Percentiles rank a stretch among this genome's conserved stretches.
Evolutionary conservation across 257 asterid species (phyloP).

Genomic region (Solanum sparsipilum): DNA sequence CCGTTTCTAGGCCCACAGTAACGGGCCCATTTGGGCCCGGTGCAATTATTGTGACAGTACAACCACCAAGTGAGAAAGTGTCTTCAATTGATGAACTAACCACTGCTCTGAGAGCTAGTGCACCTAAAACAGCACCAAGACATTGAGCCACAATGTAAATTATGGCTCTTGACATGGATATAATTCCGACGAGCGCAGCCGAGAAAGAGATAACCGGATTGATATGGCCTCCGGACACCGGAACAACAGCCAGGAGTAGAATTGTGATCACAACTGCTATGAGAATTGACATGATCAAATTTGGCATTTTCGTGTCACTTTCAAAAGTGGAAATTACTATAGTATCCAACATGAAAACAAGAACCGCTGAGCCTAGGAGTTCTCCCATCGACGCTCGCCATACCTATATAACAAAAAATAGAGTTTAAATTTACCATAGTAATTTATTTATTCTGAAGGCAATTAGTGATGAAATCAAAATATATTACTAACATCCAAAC

Average conservation of each 20-base stretch:
- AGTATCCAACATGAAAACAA: conserved; percentile 62
- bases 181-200: conserved; percentile 55
- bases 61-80: conserved; percentile 57
- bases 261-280: conserved; percentile 39
- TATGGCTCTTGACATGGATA: conserved; percentile 51
- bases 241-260: conserved; percentile 57
- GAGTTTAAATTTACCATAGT: background rate
- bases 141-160: conserved; percentile 55
- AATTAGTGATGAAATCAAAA: background rate
- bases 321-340: conserved; percentile 55
- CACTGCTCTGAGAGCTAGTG: conserved; percentile 58
- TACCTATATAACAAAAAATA: conserved; percentile 19
- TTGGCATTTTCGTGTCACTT: conserved; percentile 44
- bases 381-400: conserved; percentile 80
- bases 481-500: conserved; percentile 29
- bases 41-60: conserved; percentile 40
- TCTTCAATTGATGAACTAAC: conserved; percentile 25
- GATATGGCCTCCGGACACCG: conserved; percentile 75
- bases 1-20: conserved; percentile 28
- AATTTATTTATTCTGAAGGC: background rate
- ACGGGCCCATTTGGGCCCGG: conserved; percentile 48
- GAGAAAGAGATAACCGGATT: conserved; percentile 74
- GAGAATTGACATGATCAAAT: conserved; percentile 37
- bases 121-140: conserved; percentile 48
- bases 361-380: conserved; percentile 50